Base-by-base conservation (phyloP, 2,329 filamentous ascomycete genomes). In the Aspergillus fijiensis region DNA sequence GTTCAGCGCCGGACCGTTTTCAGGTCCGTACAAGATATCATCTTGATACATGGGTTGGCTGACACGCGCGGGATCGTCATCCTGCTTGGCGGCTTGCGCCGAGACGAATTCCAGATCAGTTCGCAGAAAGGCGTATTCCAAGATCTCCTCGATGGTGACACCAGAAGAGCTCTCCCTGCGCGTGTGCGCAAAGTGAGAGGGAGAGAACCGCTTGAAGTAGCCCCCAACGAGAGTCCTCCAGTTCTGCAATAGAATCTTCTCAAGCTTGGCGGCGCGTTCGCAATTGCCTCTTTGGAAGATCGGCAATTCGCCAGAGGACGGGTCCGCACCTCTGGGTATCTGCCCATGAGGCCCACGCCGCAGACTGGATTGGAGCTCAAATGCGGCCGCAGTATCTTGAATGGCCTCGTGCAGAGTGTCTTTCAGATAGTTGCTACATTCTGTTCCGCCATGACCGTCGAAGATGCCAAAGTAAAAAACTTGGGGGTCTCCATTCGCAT, bases 401-500 rank as follows among this genome's bases (percentile, higher is more conserved):
- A 99, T 87, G 73, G 97, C 98, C 10, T 86, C 85, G 74, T 97
- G 95, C 61, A 99, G 79, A 70, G 90, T 86, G 61, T 97, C 91
- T 60, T 88, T 84, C 66, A 98, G 77, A 68, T 96, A 98, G 19
- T 89, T 87, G 61, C 92, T 92, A 75, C 95, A 98, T 74, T 96
- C 90, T 21, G 81, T 85, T 21, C 95, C 95, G 10, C 95, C 95
- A 78, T 99, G 95, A 2, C 95, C 95, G 76, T 99, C 95, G 71
- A 98, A 99, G 1, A 98, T 88, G 1, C 86, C 93, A 82, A 97
- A 99, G 76, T 98, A 99, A 76, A 99, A 99, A 35, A 98, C 89
- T 73, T 98, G 94, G 1, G 94, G 94, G 72, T 98, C 94, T 2
- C 94, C 94, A 63, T 86, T 90, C 1, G 90, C 86, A 65, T 88